Evolutionary conservation across 2,329 filamentous ascomycete species (phyloP).

Genomic region (Penicillium sp.): DNA sequence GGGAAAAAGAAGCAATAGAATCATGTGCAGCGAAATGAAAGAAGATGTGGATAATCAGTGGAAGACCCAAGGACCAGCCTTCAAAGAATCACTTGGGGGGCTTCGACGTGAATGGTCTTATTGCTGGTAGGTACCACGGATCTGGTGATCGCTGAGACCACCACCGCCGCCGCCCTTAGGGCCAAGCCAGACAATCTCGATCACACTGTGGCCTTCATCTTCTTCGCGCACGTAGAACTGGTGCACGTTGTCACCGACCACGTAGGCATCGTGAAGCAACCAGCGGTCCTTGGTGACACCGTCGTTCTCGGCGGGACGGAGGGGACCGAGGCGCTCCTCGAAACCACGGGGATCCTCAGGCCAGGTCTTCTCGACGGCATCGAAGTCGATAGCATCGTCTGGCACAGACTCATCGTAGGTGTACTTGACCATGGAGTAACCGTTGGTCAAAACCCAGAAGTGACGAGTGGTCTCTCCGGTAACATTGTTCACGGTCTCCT

Average conservation of each 20-base stretch:
- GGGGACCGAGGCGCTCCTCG: slow-evolving; percentile 40
- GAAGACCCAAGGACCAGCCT: slow-evolving; percentile 37
- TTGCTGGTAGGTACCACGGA: slow-evolving; percentile 29
- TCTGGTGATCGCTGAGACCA: slow-evolving; percentile 32
- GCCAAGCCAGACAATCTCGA: slow-evolving; percentile 47
- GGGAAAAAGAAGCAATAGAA: slow-evolving; percentile 20
- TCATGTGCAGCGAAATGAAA: slow-evolving; percentile 40
- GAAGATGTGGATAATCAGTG: slow-evolving; percentile 17
- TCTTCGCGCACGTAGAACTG: slow-evolving; percentile 44
- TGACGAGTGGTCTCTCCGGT: slow-evolving; percentile 37
- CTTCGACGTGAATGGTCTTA: slow-evolving; percentile 12
- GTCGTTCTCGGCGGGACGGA: slow-evolving; percentile 40
- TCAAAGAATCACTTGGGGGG: slow-evolving; percentile 22
- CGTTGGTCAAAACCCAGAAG: slow-evolving; percentile 48
- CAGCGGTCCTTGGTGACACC: slow-evolving; percentile 45
- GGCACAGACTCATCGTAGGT: slow-evolving; percentile 37
- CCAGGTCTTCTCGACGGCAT: slow-evolving; percentile 47
- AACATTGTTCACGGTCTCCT: slow-evolving; percentile 34
- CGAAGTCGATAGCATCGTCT: slow-evolving; percentile 44
- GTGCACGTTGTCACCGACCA: slow-evolving; percentile 45
- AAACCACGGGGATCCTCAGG: slow-evolving; percentile 43
- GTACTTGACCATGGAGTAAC: slow-evolving; percentile 46
- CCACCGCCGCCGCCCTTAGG: slow-evolving; percentile 39
- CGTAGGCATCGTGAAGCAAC: slow-evolving; percentile 38
- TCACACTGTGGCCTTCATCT: slow-evolving; percentile 42